A percentile compares a stretch with the other conserved stretches of the same genome.
Conservation (phyloP, 1,139 yeast genomes). For the Meyerozyma smithsonii region DNA sequence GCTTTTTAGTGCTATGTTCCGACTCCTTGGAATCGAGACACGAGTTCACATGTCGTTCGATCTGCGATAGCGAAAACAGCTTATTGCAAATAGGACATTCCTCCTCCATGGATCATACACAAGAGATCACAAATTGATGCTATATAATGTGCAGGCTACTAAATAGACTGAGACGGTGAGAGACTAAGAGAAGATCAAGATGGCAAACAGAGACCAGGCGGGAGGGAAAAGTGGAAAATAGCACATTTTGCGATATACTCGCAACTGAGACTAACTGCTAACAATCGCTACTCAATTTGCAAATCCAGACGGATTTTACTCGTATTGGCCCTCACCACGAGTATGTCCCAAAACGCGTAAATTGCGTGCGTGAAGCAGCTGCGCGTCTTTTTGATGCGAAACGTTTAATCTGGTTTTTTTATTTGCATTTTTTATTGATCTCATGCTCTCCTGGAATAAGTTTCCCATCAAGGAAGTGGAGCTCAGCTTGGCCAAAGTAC, state of each 20-base stretch:
- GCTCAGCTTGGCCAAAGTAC: constrained; percentile 58
- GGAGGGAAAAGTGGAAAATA: background rate
- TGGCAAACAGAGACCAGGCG: no score
- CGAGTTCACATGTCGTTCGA: constrained; percentile 13
- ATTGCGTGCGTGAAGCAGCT: background rate
- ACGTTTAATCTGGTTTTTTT: background rate
- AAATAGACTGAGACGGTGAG: background rate
- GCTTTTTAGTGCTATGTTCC: background rate
- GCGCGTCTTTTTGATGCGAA: background rate
- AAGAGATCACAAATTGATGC: background rate
- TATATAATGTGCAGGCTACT: background rate
- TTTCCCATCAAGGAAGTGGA: constrained; percentile 33
- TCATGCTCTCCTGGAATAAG: constrained; percentile 11
- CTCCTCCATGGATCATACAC: constrained; percentile 7
- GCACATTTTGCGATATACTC: no score
- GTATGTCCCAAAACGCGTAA: background rate
- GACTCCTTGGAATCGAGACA: constrained; percentile 11
- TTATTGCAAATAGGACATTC: constrained; percentile 12
- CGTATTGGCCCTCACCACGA: no score
- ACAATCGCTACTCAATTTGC: no score
- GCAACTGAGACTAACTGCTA: no score
- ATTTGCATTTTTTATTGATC: background rate
- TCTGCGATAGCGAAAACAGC: constrained; percentile 7
- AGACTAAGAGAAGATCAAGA: no score
- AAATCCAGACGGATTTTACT: no score